These are phyloP conservation scores for Trebouxia sp. DNA, from an alignment of 139 green algal species.

Conservation along the genomic window DNA sequence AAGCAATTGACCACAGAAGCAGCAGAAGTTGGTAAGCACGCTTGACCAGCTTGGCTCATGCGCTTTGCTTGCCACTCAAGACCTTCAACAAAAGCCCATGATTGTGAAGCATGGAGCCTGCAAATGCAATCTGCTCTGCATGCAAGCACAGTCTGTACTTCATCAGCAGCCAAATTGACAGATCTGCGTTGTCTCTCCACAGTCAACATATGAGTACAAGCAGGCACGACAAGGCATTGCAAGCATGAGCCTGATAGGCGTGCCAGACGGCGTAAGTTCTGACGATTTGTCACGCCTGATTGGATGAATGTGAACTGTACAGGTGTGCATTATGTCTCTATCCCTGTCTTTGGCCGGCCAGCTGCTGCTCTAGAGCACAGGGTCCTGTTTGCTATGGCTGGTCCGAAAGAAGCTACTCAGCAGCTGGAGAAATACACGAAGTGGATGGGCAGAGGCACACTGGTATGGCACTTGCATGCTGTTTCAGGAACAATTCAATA, in stretches of 20 bases:
- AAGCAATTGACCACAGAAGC: conserved; percentile 15
- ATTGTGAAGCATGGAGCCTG: not conserved
- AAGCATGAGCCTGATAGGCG: not conserved
- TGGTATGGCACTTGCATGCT: too few species aligned
- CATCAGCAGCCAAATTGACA: not conserved
- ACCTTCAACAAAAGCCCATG: not conserved
- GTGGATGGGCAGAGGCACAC: conserved; percentile 12
- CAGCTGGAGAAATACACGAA: not conserved
- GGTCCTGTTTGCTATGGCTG: conserved; percentile 26
- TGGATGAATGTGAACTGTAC: not conserved
- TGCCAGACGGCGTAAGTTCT: too few species aligned
- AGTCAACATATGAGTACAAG: not conserved
- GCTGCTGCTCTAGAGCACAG: conserved; percentile 16
- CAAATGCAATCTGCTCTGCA: not conserved
- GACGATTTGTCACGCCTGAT: not conserved
- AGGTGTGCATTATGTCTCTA: conserved; percentile 20
- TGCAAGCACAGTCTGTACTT: not conserved
- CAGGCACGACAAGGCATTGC: not conserved
- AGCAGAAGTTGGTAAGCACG: not conserved
- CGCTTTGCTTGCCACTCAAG: too few species aligned
- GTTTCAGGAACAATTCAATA: too few species aligned
- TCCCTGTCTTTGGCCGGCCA: conserved; percentile 24
- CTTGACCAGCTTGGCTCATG: not conserved
- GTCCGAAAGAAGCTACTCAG: not conserved
- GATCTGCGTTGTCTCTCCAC: not conserved